Conservation (phyloP, 768 basidiomycete genomes). For the Termitomyces titanicus region DNA sequence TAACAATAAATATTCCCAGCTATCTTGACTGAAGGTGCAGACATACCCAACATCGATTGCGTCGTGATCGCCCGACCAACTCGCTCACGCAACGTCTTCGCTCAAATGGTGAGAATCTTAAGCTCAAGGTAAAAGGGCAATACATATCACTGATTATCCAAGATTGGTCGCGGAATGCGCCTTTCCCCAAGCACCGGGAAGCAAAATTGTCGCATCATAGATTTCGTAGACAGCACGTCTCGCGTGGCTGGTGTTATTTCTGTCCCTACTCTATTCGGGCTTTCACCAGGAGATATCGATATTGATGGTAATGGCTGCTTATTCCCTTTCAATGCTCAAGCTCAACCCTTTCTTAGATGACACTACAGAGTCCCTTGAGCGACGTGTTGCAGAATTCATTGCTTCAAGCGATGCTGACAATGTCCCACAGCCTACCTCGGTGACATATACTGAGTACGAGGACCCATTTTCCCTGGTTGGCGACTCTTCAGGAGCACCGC, state of each 20-base stretch:
- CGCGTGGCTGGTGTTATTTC: slow-evolving; percentile 72
- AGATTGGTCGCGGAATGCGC: slow-evolving; percentile 94
- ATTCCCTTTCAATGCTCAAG: background rate
- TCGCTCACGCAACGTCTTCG: slow-evolving; percentile 81
- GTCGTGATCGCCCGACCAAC: slow-evolving; percentile 87
- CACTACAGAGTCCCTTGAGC: slow-evolving; percentile 44
- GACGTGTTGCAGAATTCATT: slow-evolving; percentile 28
- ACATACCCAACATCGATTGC: slow-evolving; percentile 94
- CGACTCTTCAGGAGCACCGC: slow-evolving; percentile 47
- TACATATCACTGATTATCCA: background rate
- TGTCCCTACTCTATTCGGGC: slow-evolving; percentile 79
- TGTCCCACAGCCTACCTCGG: slow-evolving; percentile 53
- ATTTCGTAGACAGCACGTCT: slow-evolving; percentile 78
- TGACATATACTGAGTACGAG: slow-evolving; percentile 76
- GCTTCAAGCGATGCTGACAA: slow-evolving; percentile 23
- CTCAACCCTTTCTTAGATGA: slow-evolving; percentile 39
- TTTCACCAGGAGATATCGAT: slow-evolving; percentile 64
- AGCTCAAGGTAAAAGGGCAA: background rate
- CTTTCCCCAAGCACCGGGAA: slow-evolving; percentile 81
- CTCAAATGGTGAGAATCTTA: slow-evolving; percentile 73
- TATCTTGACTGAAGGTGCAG: slow-evolving; percentile 90
- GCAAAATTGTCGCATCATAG: slow-evolving; percentile 81
- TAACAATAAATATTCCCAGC: slow-evolving; percentile 34
- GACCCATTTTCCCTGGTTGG: slow-evolving; percentile 63
- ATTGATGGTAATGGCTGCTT: slow-evolving; percentile 47